A percentile compares a stretch with the other conserved stretches of the same genome.
These are phyloP conservation scores for Colletotrichum endophyticum DNA, from an alignment of 2,329 filamentous ascomycete genomes.

Conservation along the genomic window DNA sequence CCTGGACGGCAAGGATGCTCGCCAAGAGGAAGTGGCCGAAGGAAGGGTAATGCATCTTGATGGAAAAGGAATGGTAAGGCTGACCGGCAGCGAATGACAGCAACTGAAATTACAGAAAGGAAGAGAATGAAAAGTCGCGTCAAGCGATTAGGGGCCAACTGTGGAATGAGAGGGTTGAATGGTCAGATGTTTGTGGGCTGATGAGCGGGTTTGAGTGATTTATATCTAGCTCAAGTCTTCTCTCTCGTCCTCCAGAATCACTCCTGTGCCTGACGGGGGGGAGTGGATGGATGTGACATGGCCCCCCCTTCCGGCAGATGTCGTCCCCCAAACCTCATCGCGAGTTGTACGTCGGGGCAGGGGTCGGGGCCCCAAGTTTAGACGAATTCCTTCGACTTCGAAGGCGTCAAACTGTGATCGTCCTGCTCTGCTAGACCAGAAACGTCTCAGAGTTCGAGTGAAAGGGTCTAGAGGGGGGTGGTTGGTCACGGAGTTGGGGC, in stretches of 20 bases:
- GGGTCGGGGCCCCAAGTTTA: slow-evolving; percentile 2
- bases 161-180: slow-evolving; percentile 17
- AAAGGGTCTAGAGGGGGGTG: slow-evolving; percentile 8
- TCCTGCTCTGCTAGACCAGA: slow-evolving; percentile 5
- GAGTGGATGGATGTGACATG: background rate
- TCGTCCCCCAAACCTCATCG: background rate
- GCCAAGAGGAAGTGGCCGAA: slow-evolving; percentile 19
- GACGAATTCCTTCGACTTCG: slow-evolving; percentile 7
- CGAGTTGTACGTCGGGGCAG: background rate
- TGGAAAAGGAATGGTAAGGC: slow-evolving; percentile 10
- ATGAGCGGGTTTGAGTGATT: slow-evolving; percentile 23
- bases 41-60: slow-evolving; percentile 20
- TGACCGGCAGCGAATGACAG: slow-evolving; percentile 23
- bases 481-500: background rate
- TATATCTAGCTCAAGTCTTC: slow-evolving; percentile 20
- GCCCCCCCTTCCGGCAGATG: background rate
- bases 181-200: background rate
- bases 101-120: slow-evolving; percentile 4
- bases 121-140: slow-evolving; percentile 19
- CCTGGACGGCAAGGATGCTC: slow-evolving; percentile 19
- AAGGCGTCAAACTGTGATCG: slow-evolving; percentile 5
- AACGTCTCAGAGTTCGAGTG: slow-evolving; percentile 12
- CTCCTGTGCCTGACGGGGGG: background rate
- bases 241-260: background rate
- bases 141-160: slow-evolving; percentile 14